phyloP scores from a whole-genome alignment of 202 grass and related monocot species.

The Alloteropsis angusta region DNA sequence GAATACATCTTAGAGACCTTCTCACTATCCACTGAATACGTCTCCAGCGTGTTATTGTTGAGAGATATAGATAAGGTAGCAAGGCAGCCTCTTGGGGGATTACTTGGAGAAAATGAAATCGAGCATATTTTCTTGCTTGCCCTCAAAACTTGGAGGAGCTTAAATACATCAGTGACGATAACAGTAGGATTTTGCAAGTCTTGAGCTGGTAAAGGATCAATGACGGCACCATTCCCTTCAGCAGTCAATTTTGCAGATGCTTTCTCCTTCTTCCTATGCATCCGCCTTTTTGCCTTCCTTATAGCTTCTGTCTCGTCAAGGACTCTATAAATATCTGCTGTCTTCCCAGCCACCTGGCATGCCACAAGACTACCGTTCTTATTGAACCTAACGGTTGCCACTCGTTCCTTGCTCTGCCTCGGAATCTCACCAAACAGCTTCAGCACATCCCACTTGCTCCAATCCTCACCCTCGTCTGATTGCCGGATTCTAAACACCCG shows the following conservation, averaged over 20 bases:
- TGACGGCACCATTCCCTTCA: conserved; percentile 46
- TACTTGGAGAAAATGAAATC: conserved; percentile 61
- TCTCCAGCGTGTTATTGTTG: conserved; percentile 86
- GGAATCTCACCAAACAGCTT: conserved; percentile 92
- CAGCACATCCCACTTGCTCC: conserved; percentile 76
- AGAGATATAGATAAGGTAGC: conserved; percentile 72
- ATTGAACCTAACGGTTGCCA: conserved; percentile 67
- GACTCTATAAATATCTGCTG: conserved; percentile 66
- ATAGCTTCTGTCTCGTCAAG: conserved; percentile 60
- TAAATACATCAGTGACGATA: conserved; percentile 71
- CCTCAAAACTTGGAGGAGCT: conserved; percentile 63
- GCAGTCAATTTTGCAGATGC: conserved; percentile 36
- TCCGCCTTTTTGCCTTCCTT: conserved; percentile 71
- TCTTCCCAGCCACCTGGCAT: conserved; percentile 84
- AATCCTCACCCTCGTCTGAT: conserved; percentile 41
- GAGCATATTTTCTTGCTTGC: conserved; percentile 87
- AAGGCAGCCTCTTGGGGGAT: conserved; percentile 56
- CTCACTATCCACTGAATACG: conserved; percentile 55
- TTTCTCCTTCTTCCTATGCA: conserved; percentile 86
- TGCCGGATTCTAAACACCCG: conserved; percentile 61
- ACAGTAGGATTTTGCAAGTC: conserved; percentile 45
- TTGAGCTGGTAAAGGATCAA: conserved; percentile 38
- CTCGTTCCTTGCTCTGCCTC: conserved; percentile 71
- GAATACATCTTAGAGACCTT: conserved; percentile 77
- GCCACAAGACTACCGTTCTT: conserved; percentile 57